phyloP scores from a whole-genome alignment of 345 rosid species.

The Hibiscus mutabilis region DNA sequence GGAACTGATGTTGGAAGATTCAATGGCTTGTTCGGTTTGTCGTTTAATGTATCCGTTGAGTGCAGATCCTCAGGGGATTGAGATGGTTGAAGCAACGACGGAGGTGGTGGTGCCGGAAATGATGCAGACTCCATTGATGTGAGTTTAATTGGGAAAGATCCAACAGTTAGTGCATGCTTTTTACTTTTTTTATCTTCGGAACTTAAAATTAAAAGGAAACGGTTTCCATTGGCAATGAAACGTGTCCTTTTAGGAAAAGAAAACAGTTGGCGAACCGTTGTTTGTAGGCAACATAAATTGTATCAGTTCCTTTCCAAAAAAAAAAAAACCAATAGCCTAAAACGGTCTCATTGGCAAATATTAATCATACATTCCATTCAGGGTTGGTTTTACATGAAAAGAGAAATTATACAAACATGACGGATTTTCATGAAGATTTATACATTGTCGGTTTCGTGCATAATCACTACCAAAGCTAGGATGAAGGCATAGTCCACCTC shows the following conservation, averaged over 20 bases:
- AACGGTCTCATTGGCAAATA: too few relatives aligned
- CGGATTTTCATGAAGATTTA: background rate
- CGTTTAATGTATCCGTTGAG: background rate
- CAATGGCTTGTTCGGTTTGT: background rate
- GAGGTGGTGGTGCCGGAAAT: conserved; percentile 19
- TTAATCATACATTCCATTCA: too few relatives aligned
- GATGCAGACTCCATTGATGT: too few relatives aligned
- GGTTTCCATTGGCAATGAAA: too few relatives aligned
- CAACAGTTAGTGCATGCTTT: too few relatives aligned
- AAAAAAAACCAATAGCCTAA: too few relatives aligned
- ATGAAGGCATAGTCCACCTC: conserved; percentile 78
- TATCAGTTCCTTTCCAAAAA: too few relatives aligned
- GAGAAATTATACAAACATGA: background rate
- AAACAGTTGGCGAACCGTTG: too few relatives aligned
- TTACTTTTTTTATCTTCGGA: too few relatives aligned
- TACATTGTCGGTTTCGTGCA: conserved; percentile 42
- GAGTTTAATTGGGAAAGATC: too few relatives aligned
- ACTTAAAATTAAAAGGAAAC: too few relatives aligned
- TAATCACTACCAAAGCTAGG: conserved; percentile 50
- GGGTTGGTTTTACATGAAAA: background rate
- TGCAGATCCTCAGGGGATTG: background rate
- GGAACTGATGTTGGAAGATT: conserved; percentile 6
- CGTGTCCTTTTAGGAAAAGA: too few relatives aligned
- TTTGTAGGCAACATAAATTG: background rate
- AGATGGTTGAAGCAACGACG: background rate